Evolutionary conservation across 108 stramenopile genomes (phyloP).

Genomic region (Nitzschia sp.): DNA sequence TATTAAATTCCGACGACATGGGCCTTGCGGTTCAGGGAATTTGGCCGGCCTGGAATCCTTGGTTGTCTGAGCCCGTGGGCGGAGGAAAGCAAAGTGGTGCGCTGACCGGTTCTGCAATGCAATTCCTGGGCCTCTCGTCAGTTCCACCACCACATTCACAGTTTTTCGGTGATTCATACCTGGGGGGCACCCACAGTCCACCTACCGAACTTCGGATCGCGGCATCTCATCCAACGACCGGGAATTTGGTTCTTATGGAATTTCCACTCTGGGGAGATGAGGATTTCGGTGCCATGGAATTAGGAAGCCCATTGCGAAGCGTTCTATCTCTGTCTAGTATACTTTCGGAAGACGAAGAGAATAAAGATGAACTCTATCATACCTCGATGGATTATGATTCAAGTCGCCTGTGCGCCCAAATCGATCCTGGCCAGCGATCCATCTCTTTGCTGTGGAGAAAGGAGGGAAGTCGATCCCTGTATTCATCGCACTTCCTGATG

Average conservation of each 20-base stretch:
- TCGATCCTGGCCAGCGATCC: slow-evolving; percentile 37
- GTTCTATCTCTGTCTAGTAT: slow-evolving; percentile 45
- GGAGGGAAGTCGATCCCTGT: slow-evolving; percentile 46
- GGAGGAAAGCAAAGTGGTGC: slow-evolving; percentile 30
- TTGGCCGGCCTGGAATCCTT: slow-evolving; percentile 86
- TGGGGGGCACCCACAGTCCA: slow-evolving; percentile 75
- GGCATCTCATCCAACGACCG: slow-evolving; percentile 48
- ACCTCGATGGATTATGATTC: slow-evolving; percentile 64
- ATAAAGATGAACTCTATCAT: not conserved
- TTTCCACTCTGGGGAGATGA: slow-evolving; percentile 85
- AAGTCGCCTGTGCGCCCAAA: slow-evolving; percentile 59
- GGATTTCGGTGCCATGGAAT: slow-evolving; percentile 81
- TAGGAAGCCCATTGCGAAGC: slow-evolving; percentile 73
- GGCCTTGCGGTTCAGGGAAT: slow-evolving; percentile 66
- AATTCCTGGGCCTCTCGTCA: slow-evolving; percentile 50
- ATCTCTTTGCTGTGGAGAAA: slow-evolving; percentile 71
- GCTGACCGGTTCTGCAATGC: slow-evolving; percentile 60
- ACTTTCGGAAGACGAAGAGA: slow-evolving; percentile 8
- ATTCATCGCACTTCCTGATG: slow-evolving; percentile 22
- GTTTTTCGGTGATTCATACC: slow-evolving; percentile 42
- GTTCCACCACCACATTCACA: slow-evolving; percentile 32
- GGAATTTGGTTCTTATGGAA: slow-evolving; percentile 62
- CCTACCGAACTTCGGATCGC: slow-evolving; percentile 76
- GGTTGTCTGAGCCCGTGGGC: slow-evolving; percentile 39
- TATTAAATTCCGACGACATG: slow-evolving; percentile 42